Conservation (phyloP, 192 early-diverging fungal species). For the Mortierella hygrophila region DNA sequence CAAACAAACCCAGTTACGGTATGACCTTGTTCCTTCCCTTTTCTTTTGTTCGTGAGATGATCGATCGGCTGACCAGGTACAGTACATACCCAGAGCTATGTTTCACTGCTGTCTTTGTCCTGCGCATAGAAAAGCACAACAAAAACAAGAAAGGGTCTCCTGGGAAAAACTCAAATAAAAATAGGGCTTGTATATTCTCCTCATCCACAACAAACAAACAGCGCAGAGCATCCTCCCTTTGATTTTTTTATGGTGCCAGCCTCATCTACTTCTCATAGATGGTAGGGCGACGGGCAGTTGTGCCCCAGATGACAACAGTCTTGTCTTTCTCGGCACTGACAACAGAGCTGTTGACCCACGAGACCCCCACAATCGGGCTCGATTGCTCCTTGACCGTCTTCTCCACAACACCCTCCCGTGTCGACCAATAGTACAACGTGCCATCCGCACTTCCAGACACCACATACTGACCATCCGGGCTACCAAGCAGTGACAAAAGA, state of each 20-base stretch:
- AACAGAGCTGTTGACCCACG: constrained; percentile 73
- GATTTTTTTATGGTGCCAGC: background rate
- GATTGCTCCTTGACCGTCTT: constrained; percentile 77
- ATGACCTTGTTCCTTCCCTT: background rate
- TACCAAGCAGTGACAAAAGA: constrained; percentile 46
- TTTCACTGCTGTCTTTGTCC: too few species aligned
- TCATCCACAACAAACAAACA: too few species aligned
- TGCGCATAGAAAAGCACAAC: too few species aligned
- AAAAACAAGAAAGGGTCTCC: too few species aligned
- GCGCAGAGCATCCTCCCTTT: too few species aligned
- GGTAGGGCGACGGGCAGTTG: constrained; percentile 44
- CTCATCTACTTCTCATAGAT: constrained; percentile 45
- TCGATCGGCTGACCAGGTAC: background rate
- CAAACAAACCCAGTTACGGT: background rate
- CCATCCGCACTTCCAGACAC: constrained; percentile 88
- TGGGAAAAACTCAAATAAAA: background rate
- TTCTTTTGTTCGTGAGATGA: background rate
- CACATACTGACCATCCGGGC: constrained; percentile 89
- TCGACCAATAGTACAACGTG: constrained; percentile 85
- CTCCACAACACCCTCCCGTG: constrained; percentile 72
- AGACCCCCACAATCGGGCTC: constrained; percentile 78
- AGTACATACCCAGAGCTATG: too few species aligned
- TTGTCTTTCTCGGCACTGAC: constrained; percentile 81
- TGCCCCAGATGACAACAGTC: constrained; percentile 70
- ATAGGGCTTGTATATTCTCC: background rate